These are phyloP conservation scores for Cytidiella melzeri DNA, from an alignment of 768 basidiomycete genomes.

Conservation along the genomic window DNA sequence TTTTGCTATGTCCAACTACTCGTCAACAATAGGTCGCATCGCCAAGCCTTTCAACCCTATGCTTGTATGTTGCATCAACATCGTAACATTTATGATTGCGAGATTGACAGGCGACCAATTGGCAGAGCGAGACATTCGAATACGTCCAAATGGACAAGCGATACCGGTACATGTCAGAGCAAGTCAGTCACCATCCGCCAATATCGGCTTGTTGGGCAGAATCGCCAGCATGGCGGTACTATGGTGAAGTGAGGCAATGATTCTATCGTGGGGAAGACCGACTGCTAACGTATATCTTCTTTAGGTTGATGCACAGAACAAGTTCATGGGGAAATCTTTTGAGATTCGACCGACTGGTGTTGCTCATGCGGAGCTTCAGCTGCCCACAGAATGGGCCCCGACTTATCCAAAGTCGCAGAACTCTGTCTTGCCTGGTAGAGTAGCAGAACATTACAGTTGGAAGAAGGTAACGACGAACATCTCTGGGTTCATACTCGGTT, in stretches of 20 bases:
- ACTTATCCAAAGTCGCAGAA: conserved; percentile 55
- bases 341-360: conserved; percentile 96
- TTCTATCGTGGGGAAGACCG: background rate
- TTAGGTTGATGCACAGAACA: conserved; percentile 93
- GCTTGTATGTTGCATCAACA: conserved; percentile 67
- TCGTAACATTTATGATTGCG: background rate
- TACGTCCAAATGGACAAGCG: conserved; percentile 83
- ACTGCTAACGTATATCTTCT: conserved; percentile 3
- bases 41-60: conserved; percentile 98
- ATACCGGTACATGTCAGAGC: conserved; percentile 92
- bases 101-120: background rate
- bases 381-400: conserved; percentile 62
- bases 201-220: conserved; percentile 96
- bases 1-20: conserved; percentile 98
- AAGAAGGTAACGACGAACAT: conserved; percentile 90
- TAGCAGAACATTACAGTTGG: conserved; percentile 91
- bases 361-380: conserved; percentile 77
- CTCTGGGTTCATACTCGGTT: conserved; percentile 89
- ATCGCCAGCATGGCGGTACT: conserved; percentile 85
- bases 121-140: conserved; percentile 88
- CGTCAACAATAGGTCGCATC: conserved; percentile 91
- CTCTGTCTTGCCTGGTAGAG: conserved; percentile 39
- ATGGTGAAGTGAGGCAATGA: conserved; percentile 55
- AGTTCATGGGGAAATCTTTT: conserved; percentile 94
- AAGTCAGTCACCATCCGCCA: conserved; percentile 96